phyloP scores from a whole-genome alignment of 306 rosid genomes.

The Castanea mollissima region DNA sequence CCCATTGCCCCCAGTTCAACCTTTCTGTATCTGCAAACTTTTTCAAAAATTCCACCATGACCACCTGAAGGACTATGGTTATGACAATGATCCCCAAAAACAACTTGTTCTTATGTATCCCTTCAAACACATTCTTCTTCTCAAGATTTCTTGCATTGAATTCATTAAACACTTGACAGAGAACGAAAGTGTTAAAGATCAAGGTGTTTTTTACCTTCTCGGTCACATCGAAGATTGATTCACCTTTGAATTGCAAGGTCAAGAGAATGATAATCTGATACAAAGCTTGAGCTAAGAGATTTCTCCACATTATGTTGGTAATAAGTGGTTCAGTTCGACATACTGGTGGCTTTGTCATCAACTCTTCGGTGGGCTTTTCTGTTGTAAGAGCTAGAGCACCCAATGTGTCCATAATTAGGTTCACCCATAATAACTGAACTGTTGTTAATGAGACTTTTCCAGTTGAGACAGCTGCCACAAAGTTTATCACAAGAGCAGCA shows the following conservation, averaged over 20 bases:
- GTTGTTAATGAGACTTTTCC: slow-evolving; percentile 31
- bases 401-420: slow-evolving; percentile 33
- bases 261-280: slow-evolving; percentile 26
- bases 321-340: slow-evolving; percentile 22
- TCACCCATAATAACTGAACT: slow-evolving; percentile 29
- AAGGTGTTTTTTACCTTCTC: slow-evolving; percentile 19
- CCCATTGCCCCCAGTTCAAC: slow-evolving; percentile 27
- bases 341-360: slow-evolving; percentile 16
- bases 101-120: slow-evolving; percentile 18
- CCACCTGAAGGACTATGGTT: slow-evolving; percentile 26
- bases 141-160: slow-evolving; percentile 29
- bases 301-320: slow-evolving; percentile 35
- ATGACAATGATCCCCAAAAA: slow-evolving; percentile 21
- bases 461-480: slow-evolving; percentile 26
- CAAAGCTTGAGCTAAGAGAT: slow-evolving; percentile 21
- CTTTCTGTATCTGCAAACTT: slow-evolving; percentile 29
- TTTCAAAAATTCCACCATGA: slow-evolving; percentile 31
- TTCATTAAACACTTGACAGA: slow-evolving; percentile 34
- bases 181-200: slow-evolving; percentile 29
- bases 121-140: slow-evolving; percentile 30
- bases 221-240: slow-evolving; percentile 15
- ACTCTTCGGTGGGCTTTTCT: slow-evolving; percentile 22
- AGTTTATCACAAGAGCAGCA: slow-evolving; percentile 32
- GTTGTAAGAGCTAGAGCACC: slow-evolving; percentile 35
- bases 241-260: slow-evolving; percentile 24